Base-by-base conservation (phyloP, 2,329 filamentous ascomycete genomes). In the Fusarium longipes region DNA sequence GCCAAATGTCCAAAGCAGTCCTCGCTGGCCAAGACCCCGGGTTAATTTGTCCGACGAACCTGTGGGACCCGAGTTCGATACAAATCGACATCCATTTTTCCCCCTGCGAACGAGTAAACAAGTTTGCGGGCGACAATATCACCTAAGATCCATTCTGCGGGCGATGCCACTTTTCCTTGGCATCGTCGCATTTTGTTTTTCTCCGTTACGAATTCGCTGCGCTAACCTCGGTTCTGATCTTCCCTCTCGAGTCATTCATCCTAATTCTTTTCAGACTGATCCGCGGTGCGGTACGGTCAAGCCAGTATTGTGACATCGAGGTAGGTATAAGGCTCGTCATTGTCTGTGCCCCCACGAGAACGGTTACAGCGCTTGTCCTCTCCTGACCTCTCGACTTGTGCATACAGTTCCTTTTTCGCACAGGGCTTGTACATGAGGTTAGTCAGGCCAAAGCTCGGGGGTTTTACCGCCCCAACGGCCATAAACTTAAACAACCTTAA, bases 151-250 rank as follows among this genome's bases (percentile, higher is more conserved):
- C 38, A 24, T 48, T 12, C 33, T 40, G 20, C 30, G 44, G n/a
- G 53, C 58, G 60, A 68, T 68, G 15, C 45, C 49, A 39, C 44
- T 36, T 20, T 55, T 67, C 27, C 64, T 67, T 68, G 64, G 64
- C 58, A 60, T 33, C 29, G 30, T 25, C 39, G 38, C 57, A 27
- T 50, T 54, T 49, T 38, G 6, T 27, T 27, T 27, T 27, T 48
- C 58, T 64, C 58, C 29, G 65, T 68, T 57, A 64, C 51, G 65
- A 60, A 18, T 40, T 32, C 52, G 17, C 32, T 42, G 42, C 65
- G 55, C 65, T 49, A 57, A 65, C 30, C 50, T 66, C 65, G 65
- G 65, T 24, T 29, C 32, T 43, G 12, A 43, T 27, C 51, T 35
- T 33, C 14, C 22, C 24, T 25, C 39, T 40, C 48, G 55, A 65